Conservation (phyloP, 257 asterid genomes). For the Solanum chmielewskii region DNA sequence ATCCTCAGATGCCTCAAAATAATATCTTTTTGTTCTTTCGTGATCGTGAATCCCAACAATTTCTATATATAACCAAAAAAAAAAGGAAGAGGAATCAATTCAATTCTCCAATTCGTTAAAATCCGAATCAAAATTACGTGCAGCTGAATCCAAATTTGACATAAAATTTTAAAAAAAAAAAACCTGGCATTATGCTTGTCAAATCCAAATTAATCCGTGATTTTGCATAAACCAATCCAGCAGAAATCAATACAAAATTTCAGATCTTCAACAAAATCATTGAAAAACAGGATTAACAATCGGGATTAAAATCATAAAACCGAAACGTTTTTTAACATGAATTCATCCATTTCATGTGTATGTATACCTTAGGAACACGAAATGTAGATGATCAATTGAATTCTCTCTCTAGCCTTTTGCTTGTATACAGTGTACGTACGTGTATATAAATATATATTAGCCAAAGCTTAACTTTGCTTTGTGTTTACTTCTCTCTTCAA, state of each 20-base stretch:
- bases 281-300: not conserved
- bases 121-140: not conserved
- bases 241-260: constrained; percentile 1
- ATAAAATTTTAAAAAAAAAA: not conserved
- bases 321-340: not conserved
- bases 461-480: constrained; percentile 19
- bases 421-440: not conserved
- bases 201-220: not conserved
- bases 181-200: constrained; percentile 58
- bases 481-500: constrained; percentile 30
- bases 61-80: not conserved
- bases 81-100: not conserved
- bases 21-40: constrained; percentile 22
- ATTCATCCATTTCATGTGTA: not conserved
- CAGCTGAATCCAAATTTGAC: not conserved
- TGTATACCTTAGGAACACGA: constrained; percentile 10
- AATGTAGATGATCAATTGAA: constrained; percentile 8
- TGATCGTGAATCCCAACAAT: constrained; percentile 20
- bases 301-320: not conserved
- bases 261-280: not conserved
- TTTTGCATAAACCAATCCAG: not conserved
- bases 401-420: not conserved
- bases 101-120: not conserved
- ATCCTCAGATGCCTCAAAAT: constrained; percentile 35
- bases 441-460: not conserved